These are phyloP conservation scores for Paraphaeosphaeria minitans DNA, from an alignment of 2,329 filamentous ascomycete genomes.

Conservation along the genomic window DNA sequence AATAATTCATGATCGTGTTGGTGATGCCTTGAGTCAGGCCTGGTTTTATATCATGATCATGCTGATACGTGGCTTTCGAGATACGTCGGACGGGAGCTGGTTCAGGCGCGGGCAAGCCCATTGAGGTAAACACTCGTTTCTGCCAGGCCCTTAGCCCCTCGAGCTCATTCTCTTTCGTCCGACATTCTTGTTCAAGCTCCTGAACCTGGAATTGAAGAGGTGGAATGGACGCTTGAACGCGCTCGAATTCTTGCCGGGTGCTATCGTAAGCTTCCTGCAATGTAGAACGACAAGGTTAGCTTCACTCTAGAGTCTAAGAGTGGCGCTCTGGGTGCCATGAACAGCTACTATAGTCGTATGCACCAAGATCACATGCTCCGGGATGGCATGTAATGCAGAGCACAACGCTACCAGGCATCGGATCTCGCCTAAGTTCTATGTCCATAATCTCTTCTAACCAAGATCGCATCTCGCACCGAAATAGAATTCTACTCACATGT, in stretches of 20 bases:
- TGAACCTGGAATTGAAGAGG: slow-evolving; percentile 28
- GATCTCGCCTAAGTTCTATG: background rate
- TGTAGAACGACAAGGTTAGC: background rate
- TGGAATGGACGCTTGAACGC: slow-evolving; percentile 23
- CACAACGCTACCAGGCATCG: background rate
- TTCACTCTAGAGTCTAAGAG: background rate
- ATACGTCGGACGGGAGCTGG: slow-evolving; percentile 16
- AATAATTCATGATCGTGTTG: slow-evolving; percentile 23
- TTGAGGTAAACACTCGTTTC: slow-evolving; percentile 29
- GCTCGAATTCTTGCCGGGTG: slow-evolving; percentile 21
- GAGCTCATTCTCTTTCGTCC: slow-evolving; percentile 38
- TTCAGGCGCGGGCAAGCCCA: slow-evolving; percentile 25
- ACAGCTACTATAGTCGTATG: background rate
- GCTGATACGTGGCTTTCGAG: slow-evolving; percentile 20
- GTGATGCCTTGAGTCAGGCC: slow-evolving; percentile 10
- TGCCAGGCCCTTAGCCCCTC: slow-evolving; percentile 32
- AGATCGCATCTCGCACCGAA: background rate
- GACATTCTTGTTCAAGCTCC: slow-evolving; percentile 32
- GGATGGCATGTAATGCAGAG: background rate
- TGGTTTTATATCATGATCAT: slow-evolving; percentile 14
- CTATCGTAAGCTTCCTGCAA: slow-evolving; percentile 18
- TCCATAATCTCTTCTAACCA: background rate
- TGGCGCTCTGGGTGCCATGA: background rate
- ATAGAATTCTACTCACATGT: slow-evolving; percentile 5
- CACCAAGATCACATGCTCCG: background rate